These are phyloP conservation scores for Cubamyces lactineus DNA, from an alignment of 768 basidiomycete species.

Conservation along the genomic window DNA sequence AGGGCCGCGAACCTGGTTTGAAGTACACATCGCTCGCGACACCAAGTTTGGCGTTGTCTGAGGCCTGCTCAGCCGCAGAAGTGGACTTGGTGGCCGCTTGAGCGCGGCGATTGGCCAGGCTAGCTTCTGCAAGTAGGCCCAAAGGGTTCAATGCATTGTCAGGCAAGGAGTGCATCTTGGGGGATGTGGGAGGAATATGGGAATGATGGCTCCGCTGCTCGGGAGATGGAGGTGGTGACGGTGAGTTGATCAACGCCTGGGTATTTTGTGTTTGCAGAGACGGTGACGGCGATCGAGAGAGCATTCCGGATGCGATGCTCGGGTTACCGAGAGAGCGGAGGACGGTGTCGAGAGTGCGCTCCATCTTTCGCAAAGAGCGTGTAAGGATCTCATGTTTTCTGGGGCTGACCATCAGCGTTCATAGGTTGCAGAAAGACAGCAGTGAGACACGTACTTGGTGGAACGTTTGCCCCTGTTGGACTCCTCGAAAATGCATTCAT, in stretches of 20 bases:
- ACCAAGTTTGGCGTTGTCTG: constrained; percentile 52
- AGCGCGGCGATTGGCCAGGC: constrained; percentile 71
- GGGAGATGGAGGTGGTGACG: constrained; percentile 35
- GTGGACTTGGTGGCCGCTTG: constrained; percentile 41
- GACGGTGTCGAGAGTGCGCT: constrained; percentile 89
- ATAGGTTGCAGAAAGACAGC: constrained; percentile 22
- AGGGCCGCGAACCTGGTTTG: constrained; percentile 69
- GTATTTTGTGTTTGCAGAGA: constrained; percentile 49
- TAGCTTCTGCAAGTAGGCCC: constrained; percentile 90
- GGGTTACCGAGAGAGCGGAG: constrained; percentile 88
- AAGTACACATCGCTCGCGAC: constrained; percentile 90
- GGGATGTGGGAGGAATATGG: constrained; percentile 54
- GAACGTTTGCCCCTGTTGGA: constrained; percentile 92
- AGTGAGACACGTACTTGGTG: constrained; percentile 59
- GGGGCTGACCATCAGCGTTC: constrained; percentile 37
- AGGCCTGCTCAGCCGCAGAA: constrained; percentile 19
- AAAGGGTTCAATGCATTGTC: constrained; percentile 93
- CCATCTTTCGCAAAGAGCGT: constrained; percentile 86
- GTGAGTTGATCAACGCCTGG: constrained; percentile 54
- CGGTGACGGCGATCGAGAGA: constrained; percentile 83
- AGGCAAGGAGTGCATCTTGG: constrained; percentile 87
- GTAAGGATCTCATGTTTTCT: constrained; percentile 87
- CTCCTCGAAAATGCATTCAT: constrained; percentile 97
- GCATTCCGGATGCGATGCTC: constrained; percentile 73
- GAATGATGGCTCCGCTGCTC: constrained; percentile 44